A percentile compares a stretch with the other conserved stretches of the same genome.
These are phyloP conservation scores for Vanrija humicola DNA, from an alignment of 1,284 basidiomycete species.

Conservation along the genomic window DNA sequence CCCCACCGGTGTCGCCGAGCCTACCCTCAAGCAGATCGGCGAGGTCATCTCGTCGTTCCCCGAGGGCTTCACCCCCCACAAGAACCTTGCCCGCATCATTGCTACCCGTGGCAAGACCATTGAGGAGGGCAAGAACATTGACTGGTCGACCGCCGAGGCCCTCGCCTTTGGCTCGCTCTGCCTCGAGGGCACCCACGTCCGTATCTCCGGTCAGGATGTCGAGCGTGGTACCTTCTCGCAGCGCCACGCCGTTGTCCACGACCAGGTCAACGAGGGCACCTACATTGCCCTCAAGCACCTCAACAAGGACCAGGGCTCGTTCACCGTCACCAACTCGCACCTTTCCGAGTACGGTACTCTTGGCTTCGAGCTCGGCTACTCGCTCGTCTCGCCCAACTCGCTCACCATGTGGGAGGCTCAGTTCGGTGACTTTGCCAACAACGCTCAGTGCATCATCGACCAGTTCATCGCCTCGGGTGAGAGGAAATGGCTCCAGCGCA, in stretches of 20 bases:
- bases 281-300: constrained; percentile 88
- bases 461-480: constrained; percentile 98
- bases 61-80: constrained; percentile 79
- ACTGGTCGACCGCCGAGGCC: constrained; percentile 99
- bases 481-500: constrained; percentile 96
- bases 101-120: constrained; percentile 80
- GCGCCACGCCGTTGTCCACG: constrained; percentile 94
- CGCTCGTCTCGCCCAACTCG: constrained; percentile 89
- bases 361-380: constrained; percentile 98
- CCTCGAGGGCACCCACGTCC: constrained; percentile 89
- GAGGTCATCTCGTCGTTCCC: constrained; percentile 82
- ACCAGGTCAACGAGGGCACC: constrained; percentile 87
- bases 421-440: constrained; percentile 84
- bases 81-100: constrained; percentile 92
- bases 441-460: constrained; percentile 94
- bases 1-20: constrained; percentile 74
- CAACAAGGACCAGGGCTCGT: constrained; percentile 78
- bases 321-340: constrained; percentile 95
- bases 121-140: constrained; percentile 85
- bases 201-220: constrained; percentile 96
- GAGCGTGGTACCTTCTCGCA: constrained; percentile 99
- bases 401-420: constrained; percentile 98
- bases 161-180: constrained; percentile 92
- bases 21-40: constrained; percentile 79
- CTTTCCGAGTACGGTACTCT: constrained; percentile 93